Base-by-base conservation (phyloP, 108 stramenopile species). In the Cyclostephanos tholiformis region DNA sequence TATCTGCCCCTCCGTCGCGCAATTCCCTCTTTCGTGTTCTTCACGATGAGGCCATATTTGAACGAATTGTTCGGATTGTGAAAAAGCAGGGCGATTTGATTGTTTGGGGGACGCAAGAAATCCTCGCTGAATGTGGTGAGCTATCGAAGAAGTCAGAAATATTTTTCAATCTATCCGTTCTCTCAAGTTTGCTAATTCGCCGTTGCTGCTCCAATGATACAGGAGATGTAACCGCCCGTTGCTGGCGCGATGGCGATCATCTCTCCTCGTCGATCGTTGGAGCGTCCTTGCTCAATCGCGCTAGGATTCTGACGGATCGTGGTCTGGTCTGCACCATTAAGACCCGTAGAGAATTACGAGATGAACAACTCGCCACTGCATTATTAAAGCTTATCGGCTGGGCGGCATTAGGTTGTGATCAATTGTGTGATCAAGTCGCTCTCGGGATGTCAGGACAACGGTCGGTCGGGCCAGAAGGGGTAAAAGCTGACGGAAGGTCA, bases 31-130 rank as follows among this genome's bases (percentile, higher is more conserved):
- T 80, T 26, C 52, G 79, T 23, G 67, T 67, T 19, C 72, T 72
- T 38, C 73, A 69, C 22, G 56, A 49, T 6, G 88, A 91, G 20
- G 68, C 85, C 25, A 75, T 85, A 23, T 67, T 91, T 30, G 68
- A 74, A 36, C 85, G 85, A 63, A 58, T 91, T 4, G 76, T 89
- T 0, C 71, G 73, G n/a, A 79, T 88, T 12, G 61, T 90, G 41
- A 77, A 82, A 29, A 80, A 84, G 61, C 81, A 87, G 58, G 93
- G 93, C 13, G 89, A 94, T 52, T 50, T 91, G 26, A 80, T 91
- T 27, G 85, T 94, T 11, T 94, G 93, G 93, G 93, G 93, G 6
- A 88, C 85, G n/a, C 81, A 79, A 56, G 93, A 94, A 77, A 55
- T 91, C 46, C 22, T 89, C 22, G 74, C 89, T n/a, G 90, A 94